Conservation (phyloP, 179 eudicot genomes). For the Silene noctiflora region DNA sequence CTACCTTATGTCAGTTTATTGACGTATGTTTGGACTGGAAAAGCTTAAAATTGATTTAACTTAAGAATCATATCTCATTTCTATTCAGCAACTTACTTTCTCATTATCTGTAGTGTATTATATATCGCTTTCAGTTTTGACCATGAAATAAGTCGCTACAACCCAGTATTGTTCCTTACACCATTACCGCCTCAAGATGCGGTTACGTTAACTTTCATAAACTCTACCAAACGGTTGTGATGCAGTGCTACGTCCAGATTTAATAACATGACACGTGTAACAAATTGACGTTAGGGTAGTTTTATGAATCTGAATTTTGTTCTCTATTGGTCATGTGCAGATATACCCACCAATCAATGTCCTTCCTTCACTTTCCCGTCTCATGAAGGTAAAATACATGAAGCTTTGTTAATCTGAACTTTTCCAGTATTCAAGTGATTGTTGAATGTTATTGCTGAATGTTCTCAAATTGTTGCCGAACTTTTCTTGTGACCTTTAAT, state of each 20-base stretch:
- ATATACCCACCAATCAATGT: constrained; percentile 98
- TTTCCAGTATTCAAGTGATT: neutral
- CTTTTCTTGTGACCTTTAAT: neutral
- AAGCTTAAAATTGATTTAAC: neutral
- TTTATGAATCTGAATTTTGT: constrained; percentile 6
- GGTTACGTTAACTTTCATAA: too few species aligned
- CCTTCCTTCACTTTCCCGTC: constrained; percentile 93
- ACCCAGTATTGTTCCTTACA: too few species aligned
- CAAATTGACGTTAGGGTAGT: neutral
- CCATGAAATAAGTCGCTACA: too few species aligned
- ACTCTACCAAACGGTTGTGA: neutral
- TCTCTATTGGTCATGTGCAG: constrained; percentile 38
- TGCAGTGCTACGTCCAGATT: neutral
- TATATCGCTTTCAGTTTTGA: neutral
- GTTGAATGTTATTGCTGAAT: neutral
- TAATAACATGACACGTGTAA: neutral
- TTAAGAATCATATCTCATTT: neutral
- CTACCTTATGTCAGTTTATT: neutral
- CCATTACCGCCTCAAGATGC: too few species aligned
- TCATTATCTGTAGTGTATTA: neutral
- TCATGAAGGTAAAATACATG: constrained; percentile 71
- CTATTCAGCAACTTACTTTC: too few species aligned
- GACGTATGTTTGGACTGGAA: neutral
- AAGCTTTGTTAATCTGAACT: neutral
- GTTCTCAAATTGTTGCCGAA: neutral